Percentiles rank a stretch among this genome's conserved stretches.
phyloP scores from a whole-genome alignment of 352 stramenopile genomes.

The Phytophthora parvispora region DNA sequence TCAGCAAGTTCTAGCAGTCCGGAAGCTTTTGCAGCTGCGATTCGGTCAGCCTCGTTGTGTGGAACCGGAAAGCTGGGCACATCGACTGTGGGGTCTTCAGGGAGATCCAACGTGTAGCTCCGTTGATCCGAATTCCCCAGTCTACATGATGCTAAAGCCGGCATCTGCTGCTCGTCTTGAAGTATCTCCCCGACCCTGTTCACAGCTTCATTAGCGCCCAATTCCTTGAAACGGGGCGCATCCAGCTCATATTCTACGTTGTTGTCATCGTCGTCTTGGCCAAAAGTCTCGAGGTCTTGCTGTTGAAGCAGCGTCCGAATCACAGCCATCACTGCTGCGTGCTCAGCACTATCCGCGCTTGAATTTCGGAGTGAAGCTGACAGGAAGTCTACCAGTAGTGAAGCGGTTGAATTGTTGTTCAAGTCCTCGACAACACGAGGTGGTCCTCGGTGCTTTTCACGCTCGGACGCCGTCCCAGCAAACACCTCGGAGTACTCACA shows the following conservation, averaged over 20 bases:
- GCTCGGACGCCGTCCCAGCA: neutral
- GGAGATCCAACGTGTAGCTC: constrained; percentile 10
- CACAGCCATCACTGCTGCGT: constrained; percentile 21
- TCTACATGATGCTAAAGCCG: constrained; percentile 9
- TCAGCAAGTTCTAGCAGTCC: constrained; percentile 18
- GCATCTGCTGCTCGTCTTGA: constrained; percentile 10
- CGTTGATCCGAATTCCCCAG: constrained; percentile 13
- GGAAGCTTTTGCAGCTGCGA: constrained; percentile 2
- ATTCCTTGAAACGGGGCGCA: constrained; percentile 3
- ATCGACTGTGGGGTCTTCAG: constrained; percentile 7
- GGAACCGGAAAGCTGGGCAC: constrained; percentile 25
- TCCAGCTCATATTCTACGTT: neutral
- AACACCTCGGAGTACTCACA: constrained; percentile 40
- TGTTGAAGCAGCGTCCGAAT: constrained; percentile 30
- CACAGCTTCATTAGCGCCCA: constrained; percentile 1
- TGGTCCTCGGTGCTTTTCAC: constrained; percentile 1
- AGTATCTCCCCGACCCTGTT: constrained; percentile 6
- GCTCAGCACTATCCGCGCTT: constrained; percentile 17
- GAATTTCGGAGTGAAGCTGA: constrained; percentile 17
- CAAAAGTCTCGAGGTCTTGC: neutral
- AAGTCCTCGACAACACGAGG: constrained; percentile 2
- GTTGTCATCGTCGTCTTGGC: constrained; percentile 3
- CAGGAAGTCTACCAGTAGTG: constrained; percentile 35
- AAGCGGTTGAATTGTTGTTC: constrained; percentile 1
- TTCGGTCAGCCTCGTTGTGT: constrained; percentile 23